Conservation (phyloP, 768 basidiomycete species). For the Phanerochaete sordida region DNA sequence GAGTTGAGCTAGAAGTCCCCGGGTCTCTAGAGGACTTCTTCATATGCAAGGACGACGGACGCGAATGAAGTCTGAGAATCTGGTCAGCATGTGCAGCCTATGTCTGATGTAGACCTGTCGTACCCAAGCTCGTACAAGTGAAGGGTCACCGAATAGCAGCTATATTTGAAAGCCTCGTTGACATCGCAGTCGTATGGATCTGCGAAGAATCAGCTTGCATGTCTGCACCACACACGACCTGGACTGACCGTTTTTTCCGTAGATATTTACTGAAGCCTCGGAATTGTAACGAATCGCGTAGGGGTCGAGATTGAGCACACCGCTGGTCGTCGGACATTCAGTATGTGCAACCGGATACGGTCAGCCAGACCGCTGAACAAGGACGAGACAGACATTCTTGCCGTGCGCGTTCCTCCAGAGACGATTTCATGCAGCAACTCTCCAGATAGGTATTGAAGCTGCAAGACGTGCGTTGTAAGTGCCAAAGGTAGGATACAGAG, state of each 20-base stretch:
- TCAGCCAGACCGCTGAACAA: background rate
- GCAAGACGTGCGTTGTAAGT: background rate
- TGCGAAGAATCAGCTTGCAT: conserved; percentile 13
- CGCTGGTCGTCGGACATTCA: conserved; percentile 55
- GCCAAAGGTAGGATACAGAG: background rate
- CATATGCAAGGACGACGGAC: conserved; percentile 61
- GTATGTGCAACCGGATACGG: conserved; percentile 48
- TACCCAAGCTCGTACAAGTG: conserved; percentile 61
- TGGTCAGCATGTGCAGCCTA: too few species aligned
- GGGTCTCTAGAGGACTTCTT: conserved; percentile 47
- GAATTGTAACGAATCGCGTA: conserved; percentile 49
- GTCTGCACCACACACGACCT: too few species aligned
- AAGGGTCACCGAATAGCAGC: conserved; percentile 48
- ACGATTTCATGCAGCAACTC: conserved; percentile 48
- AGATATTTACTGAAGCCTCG: conserved; percentile 48
- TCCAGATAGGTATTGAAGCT: conserved; percentile 51
- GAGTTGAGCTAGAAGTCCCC: conserved; percentile 58
- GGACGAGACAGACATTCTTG: conserved; percentile 21
- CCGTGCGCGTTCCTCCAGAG: conserved; percentile 46
- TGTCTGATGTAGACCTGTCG: too few species aligned
- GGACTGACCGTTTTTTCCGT: conserved; percentile 50
- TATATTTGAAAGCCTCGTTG: conserved; percentile 48
- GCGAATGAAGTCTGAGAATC: conserved; percentile 48
- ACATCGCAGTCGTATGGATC: conserved; percentile 59
- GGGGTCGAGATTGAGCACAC: conserved; percentile 53